phyloP scores from a whole-genome alignment of 805 yeast species.

The Monosporozyma yasuniensis region DNA sequence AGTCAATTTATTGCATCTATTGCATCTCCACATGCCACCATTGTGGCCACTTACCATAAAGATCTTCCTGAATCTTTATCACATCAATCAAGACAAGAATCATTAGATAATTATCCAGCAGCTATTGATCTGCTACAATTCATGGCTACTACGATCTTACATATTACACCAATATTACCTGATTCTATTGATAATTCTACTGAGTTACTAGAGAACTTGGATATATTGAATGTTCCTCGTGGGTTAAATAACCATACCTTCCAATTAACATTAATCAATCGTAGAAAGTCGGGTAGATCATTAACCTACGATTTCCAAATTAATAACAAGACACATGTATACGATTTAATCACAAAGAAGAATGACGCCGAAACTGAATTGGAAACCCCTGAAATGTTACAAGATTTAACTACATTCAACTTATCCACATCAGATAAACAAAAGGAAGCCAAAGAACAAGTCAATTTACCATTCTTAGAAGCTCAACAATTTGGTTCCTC shows the following conservation, averaged over 20 bases:
- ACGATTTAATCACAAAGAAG: conserved; percentile 24
- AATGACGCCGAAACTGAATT: conserved; percentile 8
- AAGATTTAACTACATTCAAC: conserved; percentile 81
- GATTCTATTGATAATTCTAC: conserved; percentile 36
- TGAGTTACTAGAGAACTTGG: conserved; percentile 34
- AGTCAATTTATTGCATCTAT: conserved; percentile 43
- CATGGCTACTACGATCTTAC: conserved; percentile 68
- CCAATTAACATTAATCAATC: conserved; percentile 46
- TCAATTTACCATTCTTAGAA: conserved; percentile 81
- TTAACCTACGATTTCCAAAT: conserved; percentile 45
- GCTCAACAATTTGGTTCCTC: conserved; percentile 64
- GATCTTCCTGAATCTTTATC: conserved; percentile 33
- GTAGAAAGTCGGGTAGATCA: conserved; percentile 82
- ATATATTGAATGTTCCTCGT: conserved; percentile 40
- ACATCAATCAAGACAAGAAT: not conserved
- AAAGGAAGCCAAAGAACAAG: conserved; percentile 68
- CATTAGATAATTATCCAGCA: conserved; percentile 43
- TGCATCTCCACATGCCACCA: conserved; percentile 37
- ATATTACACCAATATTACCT: conserved; percentile 40
- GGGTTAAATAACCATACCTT: conserved; percentile 42
- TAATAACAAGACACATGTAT: conserved; percentile 40
- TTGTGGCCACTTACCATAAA: conserved; percentile 42
- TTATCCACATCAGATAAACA: conserved; percentile 68
- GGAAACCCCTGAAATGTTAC: conserved; percentile 48
- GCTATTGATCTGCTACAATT: conserved; percentile 46